Evolutionary conservation across 1,284 basidiomycete species (phyloP).

Genomic region (Heterobasidion parviporum): DNA sequence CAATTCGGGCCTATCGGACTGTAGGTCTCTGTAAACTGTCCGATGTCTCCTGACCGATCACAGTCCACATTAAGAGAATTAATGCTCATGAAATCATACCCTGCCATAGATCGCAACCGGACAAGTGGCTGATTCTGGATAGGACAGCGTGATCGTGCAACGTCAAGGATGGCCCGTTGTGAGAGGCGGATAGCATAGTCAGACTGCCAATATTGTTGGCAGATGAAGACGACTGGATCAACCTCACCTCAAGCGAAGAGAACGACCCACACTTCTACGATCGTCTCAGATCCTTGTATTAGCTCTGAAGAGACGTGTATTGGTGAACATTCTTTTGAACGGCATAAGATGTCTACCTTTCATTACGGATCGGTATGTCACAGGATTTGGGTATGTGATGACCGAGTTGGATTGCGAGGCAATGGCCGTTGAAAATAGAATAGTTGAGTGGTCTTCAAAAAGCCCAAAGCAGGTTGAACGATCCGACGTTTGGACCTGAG

Average conservation of each 20-base stretch:
- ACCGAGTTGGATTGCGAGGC: conserved; percentile 62
- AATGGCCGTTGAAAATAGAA: conserved; percentile 62
- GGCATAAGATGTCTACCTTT: conserved; percentile 50
- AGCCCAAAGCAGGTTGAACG: conserved; percentile 67
- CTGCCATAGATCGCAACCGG: conserved; percentile 69
- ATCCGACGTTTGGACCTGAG: conserved; percentile 47
- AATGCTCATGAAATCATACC: conserved; percentile 59
- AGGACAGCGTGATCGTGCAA: conserved; percentile 74
- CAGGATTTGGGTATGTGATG: conserved; percentile 70
- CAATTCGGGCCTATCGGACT: conserved; percentile 35
- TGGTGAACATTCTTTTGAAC: conserved; percentile 3
- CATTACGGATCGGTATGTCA: conserved; percentile 75
- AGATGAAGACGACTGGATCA: conserved; percentile 57
- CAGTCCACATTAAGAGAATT: conserved; percentile 50
- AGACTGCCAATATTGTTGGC: conserved; percentile 69
- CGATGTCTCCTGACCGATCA: conserved; percentile 26
- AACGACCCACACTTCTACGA: conserved; percentile 73
- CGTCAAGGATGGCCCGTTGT: conserved; percentile 71
- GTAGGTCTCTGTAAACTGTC: conserved; percentile 24
- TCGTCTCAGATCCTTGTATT: conserved; percentile 60
- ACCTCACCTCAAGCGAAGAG: conserved; percentile 75
- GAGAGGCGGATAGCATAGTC: conserved; percentile 56
- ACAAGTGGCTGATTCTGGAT: conserved; percentile 67
- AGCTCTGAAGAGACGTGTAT: conserved; percentile 54
- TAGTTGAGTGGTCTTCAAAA: conserved; percentile 70